Conservation (phyloP, 306 rosid genomes). For the Mimosa pudica region DNA sequence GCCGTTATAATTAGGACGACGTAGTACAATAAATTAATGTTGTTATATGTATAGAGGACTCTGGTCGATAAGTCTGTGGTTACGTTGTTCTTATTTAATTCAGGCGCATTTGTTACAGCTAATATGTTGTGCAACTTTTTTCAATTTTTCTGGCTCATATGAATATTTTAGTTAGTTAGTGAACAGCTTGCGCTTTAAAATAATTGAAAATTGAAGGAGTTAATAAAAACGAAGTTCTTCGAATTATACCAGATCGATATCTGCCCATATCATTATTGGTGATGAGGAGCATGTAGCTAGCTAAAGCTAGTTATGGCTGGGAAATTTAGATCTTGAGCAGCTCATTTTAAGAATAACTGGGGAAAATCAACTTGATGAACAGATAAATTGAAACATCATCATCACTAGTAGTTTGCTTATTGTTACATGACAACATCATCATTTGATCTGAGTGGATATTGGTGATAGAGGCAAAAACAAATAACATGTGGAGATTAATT, state of each 20-base stretch:
- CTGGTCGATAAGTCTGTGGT: slow-evolving; percentile 11
- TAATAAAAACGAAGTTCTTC: not conserved
- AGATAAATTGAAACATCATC: not conserved
- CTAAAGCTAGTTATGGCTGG: not conserved
- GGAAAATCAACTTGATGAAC: not conserved
- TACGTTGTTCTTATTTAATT: not conserved
- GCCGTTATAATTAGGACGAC: not conserved
- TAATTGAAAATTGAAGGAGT: not conserved
- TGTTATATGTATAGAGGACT: slow-evolving; percentile 35
- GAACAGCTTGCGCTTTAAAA: not conserved
- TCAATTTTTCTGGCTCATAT: not conserved
- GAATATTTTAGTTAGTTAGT: not conserved
- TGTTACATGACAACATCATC: not conserved
- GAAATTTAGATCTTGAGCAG: not conserved
- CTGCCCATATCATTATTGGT: not conserved
- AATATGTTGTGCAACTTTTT: not conserved
- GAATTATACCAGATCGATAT: not conserved
- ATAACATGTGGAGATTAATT: not conserved
- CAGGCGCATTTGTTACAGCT: not conserved
- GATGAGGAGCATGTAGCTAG: not conserved
- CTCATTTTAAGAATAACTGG: not conserved
- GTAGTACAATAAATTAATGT: slow-evolving; percentile 18
- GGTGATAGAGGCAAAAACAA: not conserved
- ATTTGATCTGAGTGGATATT: not conserved
- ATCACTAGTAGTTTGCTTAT: not conserved